These are phyloP conservation scores for Viola pubescens DNA, from an alignment of 441 rosid species.

Conservation along the genomic window DNA sequence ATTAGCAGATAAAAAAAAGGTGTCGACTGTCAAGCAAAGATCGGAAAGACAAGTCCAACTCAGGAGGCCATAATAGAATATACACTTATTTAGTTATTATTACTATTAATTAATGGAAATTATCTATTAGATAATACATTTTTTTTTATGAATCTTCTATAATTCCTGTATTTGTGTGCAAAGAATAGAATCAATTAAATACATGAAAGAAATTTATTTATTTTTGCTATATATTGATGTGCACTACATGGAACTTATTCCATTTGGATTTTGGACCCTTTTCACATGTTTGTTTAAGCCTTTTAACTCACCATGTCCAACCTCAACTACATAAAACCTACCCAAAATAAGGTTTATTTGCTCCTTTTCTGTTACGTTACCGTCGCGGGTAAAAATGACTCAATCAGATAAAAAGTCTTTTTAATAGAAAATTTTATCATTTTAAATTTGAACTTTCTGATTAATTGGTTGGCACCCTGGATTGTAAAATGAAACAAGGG, in stretches of 20 bases:
- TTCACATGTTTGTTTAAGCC: slow-evolving; percentile 7
- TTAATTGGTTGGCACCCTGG: neutral
- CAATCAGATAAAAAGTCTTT: too few species aligned
- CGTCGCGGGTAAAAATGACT: too few species aligned
- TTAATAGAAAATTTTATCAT: too few species aligned
- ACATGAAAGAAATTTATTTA: slow-evolving; percentile 33
- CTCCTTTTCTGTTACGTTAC: too few species aligned
- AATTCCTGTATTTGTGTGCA: slow-evolving; percentile 52
- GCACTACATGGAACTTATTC: slow-evolving; percentile 59
- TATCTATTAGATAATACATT: slow-evolving; percentile 9
- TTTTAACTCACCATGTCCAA: slow-evolving; percentile 32
- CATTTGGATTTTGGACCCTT: slow-evolving; percentile 10
- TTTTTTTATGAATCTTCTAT: slow-evolving; percentile 33
- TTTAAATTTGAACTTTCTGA: too few species aligned
- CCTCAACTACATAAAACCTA: slow-evolving; percentile 35
- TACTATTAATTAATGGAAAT: too few species aligned
- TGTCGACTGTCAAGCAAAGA: too few species aligned
- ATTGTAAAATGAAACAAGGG: too few species aligned
- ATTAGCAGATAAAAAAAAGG: too few species aligned
- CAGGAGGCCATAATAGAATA: too few species aligned
- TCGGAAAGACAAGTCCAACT: neutral
- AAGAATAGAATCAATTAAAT: slow-evolving; percentile 31
- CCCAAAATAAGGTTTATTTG: slow-evolving; percentile 39
- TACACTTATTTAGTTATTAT: too few species aligned
- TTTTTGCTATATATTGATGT: slow-evolving; percentile 32